Base-by-base conservation (phyloP, 768 basidiomycete genomes). In the Phlebiopsis gigantea region DNA sequence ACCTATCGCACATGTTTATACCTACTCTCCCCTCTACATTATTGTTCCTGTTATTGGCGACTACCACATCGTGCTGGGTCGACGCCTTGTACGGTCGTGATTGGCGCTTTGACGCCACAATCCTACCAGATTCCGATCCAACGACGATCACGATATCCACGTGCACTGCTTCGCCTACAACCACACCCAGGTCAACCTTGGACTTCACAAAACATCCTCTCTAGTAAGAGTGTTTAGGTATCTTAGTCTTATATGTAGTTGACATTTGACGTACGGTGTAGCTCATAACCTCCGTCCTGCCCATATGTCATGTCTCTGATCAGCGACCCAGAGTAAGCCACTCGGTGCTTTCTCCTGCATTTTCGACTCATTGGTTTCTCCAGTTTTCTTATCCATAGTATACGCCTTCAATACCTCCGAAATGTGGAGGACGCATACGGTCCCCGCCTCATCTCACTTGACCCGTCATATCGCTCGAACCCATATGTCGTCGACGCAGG, bases 371-470 rank as follows among this genome's bases (percentile, higher is more conserved):
- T 29, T n/a, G n/a, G n/a, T n/a, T 52, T 19, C 14, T 46, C 4
- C 41, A 87, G 85, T 46, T 83, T 85, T 67, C 77, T 96, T 34
- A 88, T 95, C 7, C 95, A 97, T 68, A 83, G 81, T 61, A 76
- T 97, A 5, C 86, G 94, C 5, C 75, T 98, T 25, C 83, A 87
- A 12, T 93, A 94, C 67, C 77, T 98, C n/a, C 88, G 93, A 58
- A 83, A 87, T 62, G 84, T 93, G 41, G 88, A 93, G 56, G 94
- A 97, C 65, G 85, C 87, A 0, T 91, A 94, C 65, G 89, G 89
- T 14, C 73, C 85, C 0, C 82, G 92, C 28, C 77, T 96, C 65
- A 85, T 97, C 63, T 82, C 90, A 5, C 76, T 95, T 49, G 85
- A 87, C 66, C 87, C 88, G 0, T 79, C 83, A 0, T 89, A 92